A percentile compares a stretch with the other conserved stretches of the same genome.
Conservation (phyloP, 2,329 filamentous ascomycete genomes). For the Colletotrichum eremochloae region DNA sequence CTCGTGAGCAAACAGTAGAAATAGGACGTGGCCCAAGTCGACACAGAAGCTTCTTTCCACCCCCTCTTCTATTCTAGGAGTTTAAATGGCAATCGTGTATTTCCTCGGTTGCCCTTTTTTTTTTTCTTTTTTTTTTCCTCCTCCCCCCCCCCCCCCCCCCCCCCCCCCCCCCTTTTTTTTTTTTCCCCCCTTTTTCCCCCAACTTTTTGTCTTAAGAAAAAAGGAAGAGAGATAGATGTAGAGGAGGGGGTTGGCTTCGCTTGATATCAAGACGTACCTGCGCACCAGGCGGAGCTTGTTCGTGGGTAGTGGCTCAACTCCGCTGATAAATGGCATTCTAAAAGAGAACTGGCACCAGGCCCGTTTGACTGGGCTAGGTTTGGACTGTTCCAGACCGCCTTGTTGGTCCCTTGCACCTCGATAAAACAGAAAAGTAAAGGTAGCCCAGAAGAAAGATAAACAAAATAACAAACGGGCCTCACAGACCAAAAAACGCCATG, state of each 20-base stretch:
- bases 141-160: too few species aligned
- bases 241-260: background rate
- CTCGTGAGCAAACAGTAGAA: background rate
- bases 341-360: background rate
- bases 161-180: too few species aligned
- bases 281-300: background rate
- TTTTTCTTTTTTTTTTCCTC: background rate
- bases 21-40: background rate
- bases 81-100: background rate
- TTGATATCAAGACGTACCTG: background rate
- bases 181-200: too few species aligned
- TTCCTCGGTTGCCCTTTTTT: background rate
- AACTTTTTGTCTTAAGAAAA: too few species aligned
- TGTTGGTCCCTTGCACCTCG: background rate
- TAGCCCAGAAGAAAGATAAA: background rate
- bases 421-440: background rate
- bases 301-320: background rate
- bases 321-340: background rate
- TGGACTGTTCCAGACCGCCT: background rate
- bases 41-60: background rate
- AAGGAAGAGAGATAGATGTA: too few species aligned
- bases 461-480: constrained; percentile 30
- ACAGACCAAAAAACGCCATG: constrained; percentile 11
- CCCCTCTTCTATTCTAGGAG: background rate
- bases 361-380: background rate